Evolutionary conservation across 768 basidiomycete species (phyloP).

Genomic region (Lentinula sp.): DNA sequence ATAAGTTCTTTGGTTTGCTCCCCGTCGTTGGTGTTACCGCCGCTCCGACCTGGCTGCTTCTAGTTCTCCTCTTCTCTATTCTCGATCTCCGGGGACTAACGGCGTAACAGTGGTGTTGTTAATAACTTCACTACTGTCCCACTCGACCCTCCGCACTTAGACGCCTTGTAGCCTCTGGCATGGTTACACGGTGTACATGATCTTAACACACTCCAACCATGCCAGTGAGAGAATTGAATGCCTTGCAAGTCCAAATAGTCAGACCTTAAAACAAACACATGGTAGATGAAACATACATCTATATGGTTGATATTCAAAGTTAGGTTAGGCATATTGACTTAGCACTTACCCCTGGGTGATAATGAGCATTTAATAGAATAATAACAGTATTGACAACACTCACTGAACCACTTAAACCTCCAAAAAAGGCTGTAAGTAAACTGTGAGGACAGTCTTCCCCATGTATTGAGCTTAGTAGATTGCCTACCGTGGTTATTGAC

Average conservation of each 20-base stretch:
- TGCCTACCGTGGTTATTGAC: conserved; percentile 48
- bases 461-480: neutral
- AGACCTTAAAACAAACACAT: neutral
- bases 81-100: too few species aligned
- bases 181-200: too few species aligned
- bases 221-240: conserved; percentile 46
- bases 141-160: too few species aligned
- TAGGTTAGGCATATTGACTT: neutral
- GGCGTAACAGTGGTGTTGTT: too few species aligned
- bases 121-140: too few species aligned
- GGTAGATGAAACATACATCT: neutral
- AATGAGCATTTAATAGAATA: neutral
- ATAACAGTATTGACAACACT: conserved; percentile 18
- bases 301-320: neutral
- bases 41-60: too few species aligned
- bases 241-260: conserved; percentile 19
- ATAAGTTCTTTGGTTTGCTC: too few species aligned
- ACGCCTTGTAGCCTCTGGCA: too few species aligned
- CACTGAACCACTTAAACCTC: conserved; percentile 18
- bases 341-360: neutral
- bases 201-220: conserved; percentile 60
- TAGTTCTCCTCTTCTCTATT: too few species aligned
- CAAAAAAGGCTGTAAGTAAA: neutral
- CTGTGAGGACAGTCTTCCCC: neutral
- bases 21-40: too few species aligned